Evolutionary conservation across 2,329 filamentous ascomycete species (phyloP), one percentile per base, ranked within the genome.

Genomic region (Penicillium vulpinum): DNA sequence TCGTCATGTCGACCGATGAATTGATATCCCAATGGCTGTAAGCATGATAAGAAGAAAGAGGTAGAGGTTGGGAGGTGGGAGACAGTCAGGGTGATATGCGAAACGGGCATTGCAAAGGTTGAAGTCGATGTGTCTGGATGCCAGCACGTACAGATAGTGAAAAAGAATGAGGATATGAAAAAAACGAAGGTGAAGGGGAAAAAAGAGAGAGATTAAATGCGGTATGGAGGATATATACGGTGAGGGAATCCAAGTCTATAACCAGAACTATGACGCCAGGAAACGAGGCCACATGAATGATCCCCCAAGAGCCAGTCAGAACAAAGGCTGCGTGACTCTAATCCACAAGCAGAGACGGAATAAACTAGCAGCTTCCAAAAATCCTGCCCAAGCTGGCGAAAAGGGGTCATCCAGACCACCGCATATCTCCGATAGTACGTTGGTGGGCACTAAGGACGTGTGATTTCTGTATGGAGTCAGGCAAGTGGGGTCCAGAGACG

Each of bases 11-110:
- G 78, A 54, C 83, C 84, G 60, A 91, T 82, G 71, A 87, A 95
- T 59, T 83, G 83, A 60, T 95, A 86, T 36, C 89, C 89, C 22
- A 96, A 81, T 4, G 90, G 88, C 65, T 93, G 90, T 8, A 91
- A 82, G 62, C 91, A 82, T 60, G 89, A 84, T 22, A 92, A 84
- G 75, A 91, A 96, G 79, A 95, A 96, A 8, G 91, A 94, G 48
- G 88, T 86, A 4, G 91, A 89, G 35, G 87, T 85, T 53, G 91
- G 85, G 52, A 96, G 85, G 73, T 92, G 87, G 59, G 86, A 87
- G 69, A 96, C 91, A 36, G 84, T 86, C 60, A 88, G 78, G 59
- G 83, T 85, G 59, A 87, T 80, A 69, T 86, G 84, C 41, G 84
- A 84, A 64, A 86, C 75, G 56, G 85, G 84, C 85, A 88, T 88